Base-by-base conservation (phyloP, 345 rosid genomes). In the Carallia brachiata region DNA sequence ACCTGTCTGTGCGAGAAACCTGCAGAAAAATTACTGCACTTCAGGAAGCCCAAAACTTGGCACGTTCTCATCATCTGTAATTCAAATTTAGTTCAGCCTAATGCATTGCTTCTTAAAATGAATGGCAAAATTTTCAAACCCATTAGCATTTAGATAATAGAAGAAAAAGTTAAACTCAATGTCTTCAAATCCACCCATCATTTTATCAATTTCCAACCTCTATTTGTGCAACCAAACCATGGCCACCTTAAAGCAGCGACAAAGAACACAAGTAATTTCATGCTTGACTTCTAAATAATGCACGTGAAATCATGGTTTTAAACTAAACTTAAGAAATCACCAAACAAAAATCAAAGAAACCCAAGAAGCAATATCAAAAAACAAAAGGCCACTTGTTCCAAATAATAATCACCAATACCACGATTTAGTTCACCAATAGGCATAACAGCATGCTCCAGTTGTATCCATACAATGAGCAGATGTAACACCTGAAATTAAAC, bases 1-100 rank as follows among this genome's bases (percentile, higher is more conserved):
- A 62, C 96, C 97, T 28, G 90, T 88, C 81, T 91, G 87, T 10
- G 84, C 83, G 70, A 91, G 96, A 81, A 87, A 94, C 98, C 98
- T 94, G 83, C 81, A 82, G 18, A 68, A 13, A 68, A 61, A 15
- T 17, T 62, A 66, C 31, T 53, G 32, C 32, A 66, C 76, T 66
- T 59, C 59, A 72, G 62, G 30, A 50, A 52, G 2, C 65, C 9
- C 31, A 30, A 61, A 50, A 47, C 28, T 48, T 57, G 56, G 67
- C 23, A 55, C 27, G 39, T 61, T 34, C 54, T 55, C 58, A 70
- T 15, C 7, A 73, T 17, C 19, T 39, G 60, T 59, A 60, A 1
- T 62, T 12, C 4, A 27, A 17, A 55, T 54, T 61, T 53, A 19
- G 66, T 36, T 74, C 28, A 19, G 48, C 68, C 19, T 39, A 47